Base-by-base conservation (phyloP, 805 yeast genomes). In the Lipomyces chichibuensis region DNA sequence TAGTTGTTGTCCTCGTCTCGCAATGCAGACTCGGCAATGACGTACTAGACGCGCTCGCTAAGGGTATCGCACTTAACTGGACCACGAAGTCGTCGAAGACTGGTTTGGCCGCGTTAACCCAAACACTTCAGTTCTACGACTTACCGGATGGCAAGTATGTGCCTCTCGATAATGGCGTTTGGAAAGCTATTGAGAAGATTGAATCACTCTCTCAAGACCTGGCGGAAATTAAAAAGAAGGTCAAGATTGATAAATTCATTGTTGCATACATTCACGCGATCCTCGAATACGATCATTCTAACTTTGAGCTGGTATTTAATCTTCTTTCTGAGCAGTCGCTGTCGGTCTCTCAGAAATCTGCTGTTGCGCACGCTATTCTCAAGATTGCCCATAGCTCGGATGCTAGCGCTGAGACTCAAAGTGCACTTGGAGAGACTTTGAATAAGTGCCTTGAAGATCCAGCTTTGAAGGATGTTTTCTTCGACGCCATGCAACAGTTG, bases 1-100 rank as follows among this genome's bases (percentile, higher is more conserved):
- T 92, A 14, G 76, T 94, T 29, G 85, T 94, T 0, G 97, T 94
- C 1, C 80, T 93, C 61, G 84, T 89, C 5, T 83, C 94, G 2
- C 88, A 94, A 57, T 83, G 88, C 59, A 89, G 91, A 6, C 81
- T 95, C 53, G 81, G 85, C 6, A 57, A 65, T 39, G 80, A 83
- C 14, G 84, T 90, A 17, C 78, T 86, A 20, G 78, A 83, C 60
- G 92, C 92, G 5, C 85, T 90, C 0, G 81, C 85, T 43, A 86
- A 84, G 67, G 86, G 90, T 1, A 83, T 90, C 32, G 77, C 87
- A 43, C 70, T 81, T 13, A 81, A 80, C 69, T 80, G 87, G 75
- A 64, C 69, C 32, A 59, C 33, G 29, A 60, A 63, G 53, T 66
- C 70, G 17, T 46, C 58, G 51, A 66, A 64, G 52, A 60, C 62